phyloP scores from a whole-genome alignment of 2,329 filamentous ascomycete species.

The Sporothrix protearum region DNA sequence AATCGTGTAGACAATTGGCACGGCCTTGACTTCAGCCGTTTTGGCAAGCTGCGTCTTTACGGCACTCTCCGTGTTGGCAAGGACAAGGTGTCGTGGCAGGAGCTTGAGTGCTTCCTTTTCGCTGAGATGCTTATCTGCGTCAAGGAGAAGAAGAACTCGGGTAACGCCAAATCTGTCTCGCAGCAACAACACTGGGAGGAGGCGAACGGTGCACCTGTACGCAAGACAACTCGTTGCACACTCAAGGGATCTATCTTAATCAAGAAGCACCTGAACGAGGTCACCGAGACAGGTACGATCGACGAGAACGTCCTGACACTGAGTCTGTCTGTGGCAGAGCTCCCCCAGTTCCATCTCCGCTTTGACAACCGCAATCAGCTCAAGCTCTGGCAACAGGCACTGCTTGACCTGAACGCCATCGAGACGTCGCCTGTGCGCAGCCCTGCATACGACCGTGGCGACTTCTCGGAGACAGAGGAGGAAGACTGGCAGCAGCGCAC shows the following conservation, averaged over 20 bases:
- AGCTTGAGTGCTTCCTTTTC: conserved; percentile 94
- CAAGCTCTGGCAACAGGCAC: conserved; percentile 83
- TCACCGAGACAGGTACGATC: conserved; percentile 63
- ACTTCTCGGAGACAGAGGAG: conserved; percentile 79
- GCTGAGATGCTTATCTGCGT: conserved; percentile 99
- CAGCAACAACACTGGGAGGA: conserved; percentile 63
- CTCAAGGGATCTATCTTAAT: conserved; percentile 97
- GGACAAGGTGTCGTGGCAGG: conserved; percentile 94
- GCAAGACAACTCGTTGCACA: conserved; percentile 73
- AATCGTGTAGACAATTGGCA: conserved; percentile 98
- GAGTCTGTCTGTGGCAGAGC: conserved; percentile 83
- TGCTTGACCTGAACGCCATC: conserved; percentile 75
- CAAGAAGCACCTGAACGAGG: conserved; percentile 93
- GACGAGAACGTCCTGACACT: conserved; percentile 86
- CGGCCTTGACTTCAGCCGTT: conserved; percentile 86
- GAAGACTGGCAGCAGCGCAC: conserved; percentile 71
- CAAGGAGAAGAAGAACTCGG: conserved; percentile 80
- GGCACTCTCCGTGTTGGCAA: conserved; percentile 91
- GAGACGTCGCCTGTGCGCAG: conserved; percentile 62
- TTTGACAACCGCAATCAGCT: conserved; percentile 82
- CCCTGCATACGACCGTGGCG: conserved; percentile 72
- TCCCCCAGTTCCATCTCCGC: conserved; percentile 89
- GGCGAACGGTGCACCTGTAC: conserved; percentile 44
- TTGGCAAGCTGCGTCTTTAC: conserved; percentile 86
- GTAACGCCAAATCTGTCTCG: conserved; percentile 31